Evolutionary conservation across 2,329 filamentous ascomycete species (phyloP).

Genomic region (Nannizziopsis barbatae): DNA sequence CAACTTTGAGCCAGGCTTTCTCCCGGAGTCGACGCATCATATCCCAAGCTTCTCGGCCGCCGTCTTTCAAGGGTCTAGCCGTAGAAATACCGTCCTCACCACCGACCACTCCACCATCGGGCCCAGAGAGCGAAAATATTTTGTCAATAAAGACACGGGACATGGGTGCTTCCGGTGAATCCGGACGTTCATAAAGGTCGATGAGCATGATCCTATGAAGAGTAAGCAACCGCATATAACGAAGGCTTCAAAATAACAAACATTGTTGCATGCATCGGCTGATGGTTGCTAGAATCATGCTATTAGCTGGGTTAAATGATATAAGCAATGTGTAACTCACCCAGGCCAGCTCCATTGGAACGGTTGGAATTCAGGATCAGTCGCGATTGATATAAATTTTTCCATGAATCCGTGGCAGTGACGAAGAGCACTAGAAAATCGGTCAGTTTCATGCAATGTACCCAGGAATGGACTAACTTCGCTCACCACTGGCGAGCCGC

Average conservation of each 20-base stretch:
- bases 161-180: conserved; percentile 35
- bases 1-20: conserved; percentile 40
- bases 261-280: conserved; percentile 37
- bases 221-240: not conserved
- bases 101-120: conserved; percentile 37
- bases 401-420: conserved; percentile 40
- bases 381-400: conserved; percentile 39
- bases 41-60: conserved; percentile 40
- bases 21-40: conserved; percentile 39
- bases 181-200: conserved; percentile 38
- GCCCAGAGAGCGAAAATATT: conserved; percentile 37
- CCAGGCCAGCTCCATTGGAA: conserved; percentile 42
- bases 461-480: conserved; percentile 5
- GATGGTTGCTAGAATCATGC: conserved; percentile 25
- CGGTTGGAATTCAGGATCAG: conserved; percentile 38
- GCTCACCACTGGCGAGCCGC: conserved; percentile 38
- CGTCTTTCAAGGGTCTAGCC: conserved; percentile 36
- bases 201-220: conserved; percentile 37
- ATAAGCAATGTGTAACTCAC: conserved; percentile 16
- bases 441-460: conserved; percentile 12
- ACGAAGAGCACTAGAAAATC: conserved; percentile 30
- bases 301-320: conserved; percentile 13
- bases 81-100: conserved; percentile 36
- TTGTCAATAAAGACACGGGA: conserved; percentile 39
- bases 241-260: conserved; percentile 14